Percentiles rank a stretch among this genome's conserved stretches.
These are phyloP conservation scores for Botrytis pseudocinerea DNA, from an alignment of 2,329 filamentous ascomycete genomes.

Conservation along the genomic window DNA sequence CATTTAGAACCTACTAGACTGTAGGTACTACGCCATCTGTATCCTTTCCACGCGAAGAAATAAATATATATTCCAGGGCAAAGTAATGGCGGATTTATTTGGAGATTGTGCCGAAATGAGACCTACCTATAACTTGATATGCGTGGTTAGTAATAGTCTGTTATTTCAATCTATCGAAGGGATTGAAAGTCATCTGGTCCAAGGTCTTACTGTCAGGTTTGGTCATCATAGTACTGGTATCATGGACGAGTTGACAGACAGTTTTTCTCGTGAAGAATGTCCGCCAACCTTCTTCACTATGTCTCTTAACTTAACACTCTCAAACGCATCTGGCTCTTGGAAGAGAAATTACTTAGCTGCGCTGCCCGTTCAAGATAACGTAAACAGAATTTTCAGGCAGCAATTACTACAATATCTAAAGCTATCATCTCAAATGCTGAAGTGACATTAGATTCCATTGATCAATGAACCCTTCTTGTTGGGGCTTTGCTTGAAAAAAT, in stretches of 20 bases:
- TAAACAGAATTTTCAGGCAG: accelerated
- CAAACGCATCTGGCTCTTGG: neutral
- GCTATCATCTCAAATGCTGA: neutral
- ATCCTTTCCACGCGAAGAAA: too few species aligned
- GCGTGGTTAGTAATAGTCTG: too few species aligned
- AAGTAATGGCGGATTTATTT: neutral
- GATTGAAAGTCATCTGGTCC: neutral
- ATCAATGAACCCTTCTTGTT: neutral
- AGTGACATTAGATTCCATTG: neutral
- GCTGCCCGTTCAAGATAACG: neutral
- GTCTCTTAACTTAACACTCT: neutral
- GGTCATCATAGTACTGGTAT: neutral
- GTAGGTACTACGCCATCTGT: too few species aligned
- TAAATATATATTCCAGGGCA: neutral
- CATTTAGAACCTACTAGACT: too few species aligned
- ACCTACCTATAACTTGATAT: too few species aligned
- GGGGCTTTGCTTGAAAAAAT: neutral
- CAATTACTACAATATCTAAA: neutral
- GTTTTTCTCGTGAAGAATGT: neutral
- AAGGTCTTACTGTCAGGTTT: neutral
- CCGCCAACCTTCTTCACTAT: neutral
- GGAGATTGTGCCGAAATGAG: neutral
- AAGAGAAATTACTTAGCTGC: neutral
- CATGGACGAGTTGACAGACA: neutral
- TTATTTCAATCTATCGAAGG: neutral